These are phyloP conservation scores for Erigeron philadelphicus DNA, from an alignment of 140 eudicot species.

Conservation along the genomic window DNA sequence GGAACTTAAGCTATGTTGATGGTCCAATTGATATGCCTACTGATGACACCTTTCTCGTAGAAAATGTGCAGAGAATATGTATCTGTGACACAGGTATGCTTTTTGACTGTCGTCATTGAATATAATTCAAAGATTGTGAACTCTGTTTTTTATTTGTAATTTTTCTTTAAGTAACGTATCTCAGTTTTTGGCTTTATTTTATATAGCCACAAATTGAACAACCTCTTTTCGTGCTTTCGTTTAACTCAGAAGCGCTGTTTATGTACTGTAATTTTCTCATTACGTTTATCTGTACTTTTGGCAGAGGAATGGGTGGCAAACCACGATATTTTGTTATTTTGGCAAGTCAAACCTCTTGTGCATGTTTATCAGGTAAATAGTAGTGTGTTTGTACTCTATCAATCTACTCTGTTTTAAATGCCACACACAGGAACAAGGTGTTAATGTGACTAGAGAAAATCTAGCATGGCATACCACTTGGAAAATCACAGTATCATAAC, in stretches of 20 bases:
- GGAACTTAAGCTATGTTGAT: conserved; percentile 78
- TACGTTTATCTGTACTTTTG: conserved; percentile 9
- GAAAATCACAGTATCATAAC: not conserved
- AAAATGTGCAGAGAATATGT: conserved; percentile 67
- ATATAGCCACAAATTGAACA: conserved; percentile 7
- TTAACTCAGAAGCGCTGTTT: conserved; percentile 1
- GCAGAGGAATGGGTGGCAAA: conserved; percentile 80
- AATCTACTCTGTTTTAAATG: not conserved
- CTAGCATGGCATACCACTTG: not conserved
- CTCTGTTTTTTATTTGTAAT: not conserved
- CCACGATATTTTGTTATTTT: conserved; percentile 74
- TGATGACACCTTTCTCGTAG: conserved; percentile 59
- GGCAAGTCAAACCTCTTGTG: conserved; percentile 97
- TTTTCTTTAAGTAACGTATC: not conserved
- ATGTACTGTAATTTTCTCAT: not conserved
- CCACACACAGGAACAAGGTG: not conserved
- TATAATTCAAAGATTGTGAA: conserved; percentile 6
- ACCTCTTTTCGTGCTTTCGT: not conserved
- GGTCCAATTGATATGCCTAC: conserved; percentile 79
- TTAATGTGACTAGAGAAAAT: not conserved
- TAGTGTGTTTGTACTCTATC: conserved; percentile 4
- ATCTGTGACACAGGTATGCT: conserved; percentile 79
- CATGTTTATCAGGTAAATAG: conserved; percentile 81
- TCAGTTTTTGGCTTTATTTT: not conserved
- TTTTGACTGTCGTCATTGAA: conserved; percentile 14